These are phyloP conservation scores for Magnaporthales sp. DNA, from an alignment of 2,329 filamentous ascomycete genomes.

Conservation along the genomic window DNA sequence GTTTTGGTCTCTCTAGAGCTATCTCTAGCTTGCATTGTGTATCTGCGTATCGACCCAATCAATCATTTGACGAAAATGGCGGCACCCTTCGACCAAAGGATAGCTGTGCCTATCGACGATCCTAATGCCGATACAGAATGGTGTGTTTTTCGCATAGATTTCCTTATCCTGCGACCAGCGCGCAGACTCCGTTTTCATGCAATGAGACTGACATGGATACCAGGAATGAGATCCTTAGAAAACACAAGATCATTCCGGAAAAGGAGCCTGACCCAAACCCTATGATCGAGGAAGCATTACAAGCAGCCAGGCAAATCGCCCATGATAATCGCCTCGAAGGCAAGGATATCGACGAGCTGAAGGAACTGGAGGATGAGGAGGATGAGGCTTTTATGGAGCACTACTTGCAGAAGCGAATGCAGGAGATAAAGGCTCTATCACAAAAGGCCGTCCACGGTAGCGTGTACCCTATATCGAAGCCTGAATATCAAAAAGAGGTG, in stretches of 20 bases:
- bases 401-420: constrained; percentile 81
- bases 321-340: constrained; percentile 90
- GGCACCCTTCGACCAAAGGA: constrained; percentile 53
- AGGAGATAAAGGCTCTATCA: constrained; percentile 67
- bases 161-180: too few species aligned
- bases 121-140: constrained; percentile 98
- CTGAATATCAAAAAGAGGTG: constrained; percentile 84
- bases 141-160: constrained; percentile 34
- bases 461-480: constrained; percentile 90
- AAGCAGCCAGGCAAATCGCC: constrained; percentile 72
- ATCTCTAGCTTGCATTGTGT: neutral
- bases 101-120: constrained; percentile 81
- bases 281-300: constrained; percentile 88
- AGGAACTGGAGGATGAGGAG: constrained; percentile 89
- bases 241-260: constrained; percentile 95
- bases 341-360: constrained; percentile 89
- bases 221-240: constrained; percentile 97
- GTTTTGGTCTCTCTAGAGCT: neutral
- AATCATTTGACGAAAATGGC: constrained; percentile 40
- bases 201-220: constrained; percentile 7
- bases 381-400: constrained; percentile 85
- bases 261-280: constrained; percentile 93
- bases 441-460: constrained; percentile 76
- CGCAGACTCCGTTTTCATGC: neutral
- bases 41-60: neutral